Percentiles rank a stretch among this genome's conserved stretches.
These are phyloP conservation scores for Ophidiomyces ophidiicola DNA, from an alignment of 2,329 filamentous ascomycete species.

Conservation along the genomic window DNA sequence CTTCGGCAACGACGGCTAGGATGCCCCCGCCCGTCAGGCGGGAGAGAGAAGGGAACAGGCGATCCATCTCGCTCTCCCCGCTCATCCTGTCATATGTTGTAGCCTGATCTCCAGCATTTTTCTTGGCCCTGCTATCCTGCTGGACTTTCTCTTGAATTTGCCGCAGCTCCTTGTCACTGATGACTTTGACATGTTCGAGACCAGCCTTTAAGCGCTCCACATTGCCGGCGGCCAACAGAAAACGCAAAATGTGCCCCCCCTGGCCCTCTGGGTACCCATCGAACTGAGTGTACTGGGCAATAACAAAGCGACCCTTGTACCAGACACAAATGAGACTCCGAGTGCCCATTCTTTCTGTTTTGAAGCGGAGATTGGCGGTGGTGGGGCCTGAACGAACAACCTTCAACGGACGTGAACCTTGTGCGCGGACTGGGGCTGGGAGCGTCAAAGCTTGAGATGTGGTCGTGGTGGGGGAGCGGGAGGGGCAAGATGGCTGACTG, in stretches of 20 bases:
- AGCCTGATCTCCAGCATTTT: not conserved
- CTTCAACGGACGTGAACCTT: too few relatives aligned
- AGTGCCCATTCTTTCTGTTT: conserved; percentile 19
- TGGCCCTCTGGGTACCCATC: conserved; percentile 21
- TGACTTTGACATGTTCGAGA: conserved; percentile 15
- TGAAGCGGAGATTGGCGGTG: too few relatives aligned
- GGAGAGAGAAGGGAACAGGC: conserved; percentile 13
- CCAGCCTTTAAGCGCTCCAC: conserved; percentile 18
- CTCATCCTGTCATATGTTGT: not conserved
- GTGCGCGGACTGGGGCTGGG: too few relatives aligned
- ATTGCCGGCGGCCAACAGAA: conserved; percentile 18
- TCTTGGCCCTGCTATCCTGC: not conserved
- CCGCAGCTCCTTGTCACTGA: conserved; percentile 9
- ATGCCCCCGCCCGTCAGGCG: conserved; percentile 15
- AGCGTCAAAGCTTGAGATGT: too few relatives aligned
- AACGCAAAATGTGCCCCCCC: conserved; percentile 18
- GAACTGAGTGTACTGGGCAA: conserved; percentile 22
- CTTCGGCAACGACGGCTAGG: conserved; percentile 15
- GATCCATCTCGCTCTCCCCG: conserved; percentile 1
- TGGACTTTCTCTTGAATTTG: conserved; percentile 8
- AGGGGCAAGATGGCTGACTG: too few relatives aligned
- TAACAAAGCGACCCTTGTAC: conserved; percentile 18
- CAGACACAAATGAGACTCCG: conserved; percentile 17
- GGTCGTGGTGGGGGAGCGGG: too few relatives aligned
- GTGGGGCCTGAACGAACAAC: too few relatives aligned